Evolutionary conservation across 441 rosid species (phyloP).

Genomic region (Rhodomyrtus psidioides): DNA sequence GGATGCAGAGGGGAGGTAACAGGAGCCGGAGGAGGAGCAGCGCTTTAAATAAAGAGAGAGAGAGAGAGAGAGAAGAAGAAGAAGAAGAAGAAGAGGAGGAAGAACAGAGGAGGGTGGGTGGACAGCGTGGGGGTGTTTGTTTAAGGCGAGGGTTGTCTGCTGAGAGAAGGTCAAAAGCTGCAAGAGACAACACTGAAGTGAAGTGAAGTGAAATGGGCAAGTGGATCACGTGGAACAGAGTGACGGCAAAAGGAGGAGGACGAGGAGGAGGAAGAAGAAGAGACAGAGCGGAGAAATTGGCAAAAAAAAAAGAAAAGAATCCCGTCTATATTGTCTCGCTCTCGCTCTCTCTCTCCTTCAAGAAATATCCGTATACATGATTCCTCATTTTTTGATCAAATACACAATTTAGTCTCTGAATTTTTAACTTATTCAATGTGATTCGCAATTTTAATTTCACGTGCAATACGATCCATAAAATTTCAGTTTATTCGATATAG

Average conservation of each 20-base stretch:
- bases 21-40: not conserved
- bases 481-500: no score
- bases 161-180: slow-evolving; percentile 61
- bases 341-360: not conserved
- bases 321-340: not conserved
- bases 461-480: no score
- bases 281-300: not conserved
- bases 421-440: no score
- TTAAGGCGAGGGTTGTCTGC: slow-evolving; percentile 37
- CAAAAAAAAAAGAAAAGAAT: not conserved
- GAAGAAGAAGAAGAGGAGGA: not conserved
- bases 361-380: no score
- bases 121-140: slow-evolving; percentile 6
- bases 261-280: not conserved
- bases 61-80: no score
- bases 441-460: no score
- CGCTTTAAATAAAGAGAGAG: not conserved
- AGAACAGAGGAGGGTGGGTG: not conserved
- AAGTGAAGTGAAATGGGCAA: slow-evolving; percentile 15
- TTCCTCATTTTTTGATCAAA: no score
- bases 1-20: not conserved
- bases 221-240: slow-evolving; percentile 32
- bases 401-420: no score
- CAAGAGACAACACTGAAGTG: slow-evolving; percentile 6
- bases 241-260: not conserved